phyloP scores from a whole-genome alignment of 257 asterid genomes.

The Pogostemon cablin region DNA sequence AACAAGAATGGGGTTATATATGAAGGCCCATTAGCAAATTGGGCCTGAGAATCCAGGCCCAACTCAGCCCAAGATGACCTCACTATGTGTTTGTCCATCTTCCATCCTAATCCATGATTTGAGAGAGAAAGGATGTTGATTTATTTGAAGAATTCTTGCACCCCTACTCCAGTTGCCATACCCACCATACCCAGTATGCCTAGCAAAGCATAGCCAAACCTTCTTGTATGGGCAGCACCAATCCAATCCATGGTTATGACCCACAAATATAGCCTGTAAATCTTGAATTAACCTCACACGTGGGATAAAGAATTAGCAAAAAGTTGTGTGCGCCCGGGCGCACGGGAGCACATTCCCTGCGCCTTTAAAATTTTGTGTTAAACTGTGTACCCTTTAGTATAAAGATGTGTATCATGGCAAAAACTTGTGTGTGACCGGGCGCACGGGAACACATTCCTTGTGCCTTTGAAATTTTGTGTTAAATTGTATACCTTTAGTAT shows the following conservation, averaged over 20 bases:
- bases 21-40: neutral
- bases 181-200: conserved; percentile 98
- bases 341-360: too few relatives aligned
- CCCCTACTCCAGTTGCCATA: conserved; percentile 90
- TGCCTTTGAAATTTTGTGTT: too few relatives aligned
- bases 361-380: too few relatives aligned
- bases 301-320: neutral
- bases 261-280: conserved; percentile 80
- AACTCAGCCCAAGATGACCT: conserved; percentile 48
- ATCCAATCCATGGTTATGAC: conserved; percentile 94
- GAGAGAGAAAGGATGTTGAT: conserved; percentile 57
- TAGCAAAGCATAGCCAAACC: conserved; percentile 87
- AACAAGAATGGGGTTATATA: neutral
- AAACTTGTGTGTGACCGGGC: too few relatives aligned
- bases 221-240: conserved; percentile 91
- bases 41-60: neutral
- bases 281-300: neutral
- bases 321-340: too few relatives aligned
- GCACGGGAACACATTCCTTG: too few relatives aligned
- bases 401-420: too few relatives aligned
- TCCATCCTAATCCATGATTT: conserved; percentile 94
- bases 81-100: conserved; percentile 65
- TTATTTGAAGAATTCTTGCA: conserved; percentile 66
- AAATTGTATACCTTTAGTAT: too few relatives aligned
- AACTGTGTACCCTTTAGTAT: too few relatives aligned